Evolutionary conservation across 768 basidiomycete genomes (phyloP).

Genomic region (Suillus plorans): DNA sequence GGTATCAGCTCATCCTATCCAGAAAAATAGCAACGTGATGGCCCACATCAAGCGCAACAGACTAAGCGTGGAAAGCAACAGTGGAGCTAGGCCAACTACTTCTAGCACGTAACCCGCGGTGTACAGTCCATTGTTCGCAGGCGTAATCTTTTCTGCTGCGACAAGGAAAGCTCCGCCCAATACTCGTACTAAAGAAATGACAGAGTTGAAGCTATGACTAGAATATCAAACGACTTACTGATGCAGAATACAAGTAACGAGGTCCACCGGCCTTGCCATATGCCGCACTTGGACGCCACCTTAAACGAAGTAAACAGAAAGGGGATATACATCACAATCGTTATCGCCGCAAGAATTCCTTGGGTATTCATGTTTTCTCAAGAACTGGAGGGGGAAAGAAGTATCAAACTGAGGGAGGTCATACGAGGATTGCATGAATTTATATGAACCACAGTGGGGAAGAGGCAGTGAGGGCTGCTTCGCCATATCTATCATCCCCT

Average conservation of each 20-base stretch:
- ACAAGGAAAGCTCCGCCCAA: slow-evolving; percentile 58
- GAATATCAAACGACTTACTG: slow-evolving; percentile 36
- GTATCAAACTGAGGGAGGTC: slow-evolving; percentile 7
- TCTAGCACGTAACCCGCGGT: slow-evolving; percentile 51
- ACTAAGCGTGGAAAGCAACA: slow-evolving; percentile 36
- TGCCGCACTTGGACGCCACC: slow-evolving; percentile 52
- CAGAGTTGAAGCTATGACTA: slow-evolving; percentile 3
- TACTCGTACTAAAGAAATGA: slow-evolving; percentile 47
- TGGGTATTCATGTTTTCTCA: slow-evolving; percentile 32
- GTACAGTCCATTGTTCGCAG: slow-evolving; percentile 44
- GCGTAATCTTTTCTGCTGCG: slow-evolving; percentile 45
- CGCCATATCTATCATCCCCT: background rate
- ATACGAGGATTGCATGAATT: slow-evolving; percentile 7
- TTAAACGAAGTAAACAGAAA: slow-evolving; percentile 45
- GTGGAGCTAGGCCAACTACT: slow-evolving; percentile 37
- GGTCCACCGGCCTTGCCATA: slow-evolving; percentile 63
- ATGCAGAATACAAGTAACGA: slow-evolving; percentile 59
- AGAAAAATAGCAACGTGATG: background rate
- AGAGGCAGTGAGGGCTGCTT: slow-evolving; percentile 21
- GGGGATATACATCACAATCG: slow-evolving; percentile 60
- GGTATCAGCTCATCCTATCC: slow-evolving; percentile 5
- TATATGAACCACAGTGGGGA: slow-evolving; percentile 13
- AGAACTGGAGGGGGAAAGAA: background rate
- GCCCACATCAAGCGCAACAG: slow-evolving; percentile 36
- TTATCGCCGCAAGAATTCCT: slow-evolving; percentile 56